Evolutionary conservation across 2,329 filamentous ascomycete species (phyloP).

Genomic region (Cytospora leucostoma): DNA sequence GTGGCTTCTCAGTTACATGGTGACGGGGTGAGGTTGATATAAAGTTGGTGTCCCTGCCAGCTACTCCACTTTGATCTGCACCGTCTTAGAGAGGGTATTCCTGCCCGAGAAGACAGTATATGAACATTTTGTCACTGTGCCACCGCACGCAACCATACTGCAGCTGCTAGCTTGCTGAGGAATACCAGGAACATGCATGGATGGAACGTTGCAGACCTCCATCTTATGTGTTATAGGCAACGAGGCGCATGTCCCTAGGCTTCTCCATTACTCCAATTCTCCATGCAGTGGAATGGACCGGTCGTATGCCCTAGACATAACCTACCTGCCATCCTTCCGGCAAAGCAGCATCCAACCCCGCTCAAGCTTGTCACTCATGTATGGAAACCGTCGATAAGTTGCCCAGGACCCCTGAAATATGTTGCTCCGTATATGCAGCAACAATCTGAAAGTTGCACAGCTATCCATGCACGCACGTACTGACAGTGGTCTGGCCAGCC

Average conservation of each 20-base stretch:
- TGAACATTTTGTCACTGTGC: background rate
- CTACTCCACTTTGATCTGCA: background rate
- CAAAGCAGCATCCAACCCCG: constrained; percentile 3
- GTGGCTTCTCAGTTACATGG: background rate
- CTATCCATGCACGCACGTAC: background rate
- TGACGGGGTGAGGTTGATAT: constrained; percentile 20
- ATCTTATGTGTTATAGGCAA: background rate
- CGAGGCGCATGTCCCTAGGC: background rate
- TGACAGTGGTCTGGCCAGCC: background rate
- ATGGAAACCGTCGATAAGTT: constrained; percentile 8
- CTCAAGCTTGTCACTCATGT: constrained; percentile 5
- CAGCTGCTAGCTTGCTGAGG: background rate
- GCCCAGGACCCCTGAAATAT: background rate
- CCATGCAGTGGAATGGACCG: background rate
- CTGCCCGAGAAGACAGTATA: background rate
- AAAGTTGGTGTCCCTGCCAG: constrained; percentile 5
- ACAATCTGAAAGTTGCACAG: background rate
- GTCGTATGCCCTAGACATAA: background rate
- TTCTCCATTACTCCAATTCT: no score
- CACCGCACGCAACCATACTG: background rate
- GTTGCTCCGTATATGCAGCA: constrained; percentile 11
- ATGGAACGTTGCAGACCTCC: constrained; percentile 26
- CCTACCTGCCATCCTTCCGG: background rate
- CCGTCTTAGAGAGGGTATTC: background rate
- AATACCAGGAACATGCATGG: constrained; percentile 9